Evolutionary conservation across 371 early-diverging fungal genomes (phyloP), one percentile per base, ranked within the genome.

Genomic region (Dentiscutata heterogama): DNA sequence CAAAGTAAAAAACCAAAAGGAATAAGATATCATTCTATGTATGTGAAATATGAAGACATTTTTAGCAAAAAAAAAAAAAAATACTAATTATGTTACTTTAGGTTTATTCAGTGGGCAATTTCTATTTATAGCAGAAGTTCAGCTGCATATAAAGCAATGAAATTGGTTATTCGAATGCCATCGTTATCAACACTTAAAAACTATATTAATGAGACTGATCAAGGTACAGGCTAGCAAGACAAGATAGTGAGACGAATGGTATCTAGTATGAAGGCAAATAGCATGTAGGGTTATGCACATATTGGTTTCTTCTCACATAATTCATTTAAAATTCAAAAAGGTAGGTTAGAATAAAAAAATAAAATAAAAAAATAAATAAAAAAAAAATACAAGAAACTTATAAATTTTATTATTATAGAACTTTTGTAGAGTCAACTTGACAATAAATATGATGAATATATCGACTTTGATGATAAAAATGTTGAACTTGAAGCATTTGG

Each of bases 281-380:
- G 51, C 53, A 53, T 72, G 2, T 13, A 14, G 22, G 16, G 8
- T 27, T 11, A 29, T 72, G 20, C 14, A 27, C 7, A 7, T 1
- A 54, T 46, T 51, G 54, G 54, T 10, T 72, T 72, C 18, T 72
- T 72, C 50, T 72, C 54, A 0, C 50, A 53, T 29, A 51, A 72
- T 53, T 72, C 72, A 0, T 72, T 72, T 29, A 72, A 72, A 72
- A 72, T 72, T 72, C 20, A 72, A 72, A 72, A 72, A 72, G 53
- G 2, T 71, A 42, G 5, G 10, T 42, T 68, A 42, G 39, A 27
- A 27, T 2, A 64, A 27, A 27, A 27, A n/a, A 3, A 5, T 63
- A 2, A 10, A 25, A 27, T 27, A 18, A 35, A 35, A 29, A 67
- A 1, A 67, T 65, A 67, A 31, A 39, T 46, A 46, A 46, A 65